phyloP scores from a whole-genome alignment of 75 land plant species.

The Chamaecyparis obtusa region DNA sequence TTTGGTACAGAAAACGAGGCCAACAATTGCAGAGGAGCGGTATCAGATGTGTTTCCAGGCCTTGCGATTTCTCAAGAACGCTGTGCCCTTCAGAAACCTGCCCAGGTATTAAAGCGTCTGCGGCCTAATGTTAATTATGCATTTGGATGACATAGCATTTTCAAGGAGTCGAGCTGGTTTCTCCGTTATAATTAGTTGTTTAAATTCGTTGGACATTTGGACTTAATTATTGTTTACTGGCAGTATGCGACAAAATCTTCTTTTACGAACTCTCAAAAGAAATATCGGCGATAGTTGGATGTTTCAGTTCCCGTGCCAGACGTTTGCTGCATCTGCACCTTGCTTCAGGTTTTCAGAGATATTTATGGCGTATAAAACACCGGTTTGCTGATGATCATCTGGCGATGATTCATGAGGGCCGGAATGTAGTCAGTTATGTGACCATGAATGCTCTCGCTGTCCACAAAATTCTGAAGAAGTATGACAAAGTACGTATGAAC shows the following conservation, averaged over 20 bases:
- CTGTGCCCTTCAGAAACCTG: background rate
- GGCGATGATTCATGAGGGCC: constrained; percentile 54
- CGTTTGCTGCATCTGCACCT: constrained; percentile 57
- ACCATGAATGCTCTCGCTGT: constrained; percentile 83
- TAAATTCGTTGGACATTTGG: background rate
- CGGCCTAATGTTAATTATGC: background rate
- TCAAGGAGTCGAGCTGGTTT: background rate
- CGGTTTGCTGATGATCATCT: constrained; percentile 44
- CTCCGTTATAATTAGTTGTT: background rate
- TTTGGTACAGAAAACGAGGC: constrained; percentile 5
- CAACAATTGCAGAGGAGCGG: background rate
- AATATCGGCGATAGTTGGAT: constrained; percentile 69
- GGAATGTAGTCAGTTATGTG: constrained; percentile 60
- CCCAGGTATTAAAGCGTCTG: background rate
- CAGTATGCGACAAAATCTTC: constrained; percentile 76
- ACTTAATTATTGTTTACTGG: background rate
- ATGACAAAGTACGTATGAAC: constrained; percentile 66
- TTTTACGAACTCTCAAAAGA: constrained; percentile 67
- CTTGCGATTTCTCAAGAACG: background rate
- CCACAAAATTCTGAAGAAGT: constrained; percentile 83
- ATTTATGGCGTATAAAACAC: constrained; percentile 37
- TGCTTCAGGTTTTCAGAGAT: constrained; percentile 49
- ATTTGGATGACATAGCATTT: background rate
- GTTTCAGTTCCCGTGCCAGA: constrained; percentile 62
- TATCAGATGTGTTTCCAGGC: constrained; percentile 4